Evolutionary conservation across 306 rosid species (phyloP).

Genomic region (Boehmeria nivea): DNA sequence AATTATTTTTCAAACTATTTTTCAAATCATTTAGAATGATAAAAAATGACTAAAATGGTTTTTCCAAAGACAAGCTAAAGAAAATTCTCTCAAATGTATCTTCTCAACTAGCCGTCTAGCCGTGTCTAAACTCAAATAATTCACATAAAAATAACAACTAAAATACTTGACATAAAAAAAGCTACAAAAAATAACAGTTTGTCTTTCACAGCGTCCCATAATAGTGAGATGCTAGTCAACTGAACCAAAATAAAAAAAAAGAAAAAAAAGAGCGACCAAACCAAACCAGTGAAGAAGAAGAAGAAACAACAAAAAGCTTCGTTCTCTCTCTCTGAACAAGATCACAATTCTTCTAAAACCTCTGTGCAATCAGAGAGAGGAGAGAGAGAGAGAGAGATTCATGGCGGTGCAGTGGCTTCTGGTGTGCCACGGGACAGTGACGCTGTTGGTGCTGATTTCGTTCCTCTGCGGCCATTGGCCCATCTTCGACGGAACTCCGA

Average conservation of each 20-base stretch:
- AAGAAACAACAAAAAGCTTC: neutral
- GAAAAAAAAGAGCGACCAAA: neutral
- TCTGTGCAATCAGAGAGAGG: neutral
- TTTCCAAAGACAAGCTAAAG: too few species aligned
- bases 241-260: too few species aligned
- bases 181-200: neutral
- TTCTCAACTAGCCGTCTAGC: too few species aligned
- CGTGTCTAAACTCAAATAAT: too few species aligned
- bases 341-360: neutral
- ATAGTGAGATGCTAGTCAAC: too few species aligned
- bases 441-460: conserved; percentile 53
- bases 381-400: neutral
- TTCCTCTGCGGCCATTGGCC: conserved; percentile 98
- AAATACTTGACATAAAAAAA: too few species aligned
- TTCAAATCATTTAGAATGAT: too few species aligned
- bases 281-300: neutral
- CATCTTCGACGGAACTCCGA: conserved; percentile 79
- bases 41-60: too few species aligned
- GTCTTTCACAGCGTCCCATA: neutral
- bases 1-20: too few species aligned
- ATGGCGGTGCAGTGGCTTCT: conserved; percentile 77
- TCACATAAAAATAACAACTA: too few species aligned
- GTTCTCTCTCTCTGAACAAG: neutral
- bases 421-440: conserved; percentile 61
- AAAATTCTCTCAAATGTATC: too few species aligned